Conservation (phyloP, 2,329 filamentous ascomycete species). For the Metarhizium robertsii region DNA sequence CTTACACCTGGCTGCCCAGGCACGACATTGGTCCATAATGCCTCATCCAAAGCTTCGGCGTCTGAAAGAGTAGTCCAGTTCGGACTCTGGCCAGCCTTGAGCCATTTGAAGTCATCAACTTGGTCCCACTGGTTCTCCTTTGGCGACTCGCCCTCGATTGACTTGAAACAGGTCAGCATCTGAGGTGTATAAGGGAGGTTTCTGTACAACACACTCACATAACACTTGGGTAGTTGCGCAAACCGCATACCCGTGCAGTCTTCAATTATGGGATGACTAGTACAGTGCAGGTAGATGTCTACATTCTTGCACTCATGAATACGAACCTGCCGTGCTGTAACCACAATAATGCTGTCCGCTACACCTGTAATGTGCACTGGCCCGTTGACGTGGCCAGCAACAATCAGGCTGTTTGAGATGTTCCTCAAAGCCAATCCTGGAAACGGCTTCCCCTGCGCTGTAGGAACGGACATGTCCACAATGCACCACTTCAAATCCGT, state of each 20-base stretch:
- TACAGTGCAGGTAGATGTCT: slow-evolving; percentile 73
- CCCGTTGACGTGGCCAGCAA: slow-evolving; percentile 71
- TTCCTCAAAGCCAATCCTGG: slow-evolving; percentile 59
- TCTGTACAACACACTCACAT: slow-evolving; percentile 44
- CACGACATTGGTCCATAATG: slow-evolving; percentile 61
- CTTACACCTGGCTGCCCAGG: slow-evolving; percentile 52
- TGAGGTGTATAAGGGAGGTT: neutral
- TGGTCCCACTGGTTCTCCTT: slow-evolving; percentile 70
- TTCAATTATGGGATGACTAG: slow-evolving; percentile 87
- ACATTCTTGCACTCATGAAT: slow-evolving; percentile 82
- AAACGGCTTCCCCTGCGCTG: slow-evolving; percentile 49
- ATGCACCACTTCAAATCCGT: slow-evolving; percentile 62
- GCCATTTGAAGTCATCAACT: slow-evolving; percentile 97
- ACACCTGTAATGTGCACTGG: slow-evolving; percentile 76
- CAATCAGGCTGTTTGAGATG: slow-evolving; percentile 60
- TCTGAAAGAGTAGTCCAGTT: slow-evolving; percentile 71
- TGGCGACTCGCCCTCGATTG: slow-evolving; percentile 18
- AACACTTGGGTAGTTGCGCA: slow-evolving; percentile 59
- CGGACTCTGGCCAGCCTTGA: slow-evolving; percentile 75
- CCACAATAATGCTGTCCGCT: slow-evolving; percentile 63
- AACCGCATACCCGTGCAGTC: slow-evolving; percentile 74
- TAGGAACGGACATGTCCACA: slow-evolving; percentile 69
- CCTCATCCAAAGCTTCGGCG: slow-evolving; percentile 46
- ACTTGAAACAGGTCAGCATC: slow-evolving; percentile 10
- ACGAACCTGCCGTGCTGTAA: slow-evolving; percentile 77